Evolutionary conservation across 208 protist species (phyloP), one percentile per base, ranked within the genome.

Genomic region (Leishmania arabica): DNA sequence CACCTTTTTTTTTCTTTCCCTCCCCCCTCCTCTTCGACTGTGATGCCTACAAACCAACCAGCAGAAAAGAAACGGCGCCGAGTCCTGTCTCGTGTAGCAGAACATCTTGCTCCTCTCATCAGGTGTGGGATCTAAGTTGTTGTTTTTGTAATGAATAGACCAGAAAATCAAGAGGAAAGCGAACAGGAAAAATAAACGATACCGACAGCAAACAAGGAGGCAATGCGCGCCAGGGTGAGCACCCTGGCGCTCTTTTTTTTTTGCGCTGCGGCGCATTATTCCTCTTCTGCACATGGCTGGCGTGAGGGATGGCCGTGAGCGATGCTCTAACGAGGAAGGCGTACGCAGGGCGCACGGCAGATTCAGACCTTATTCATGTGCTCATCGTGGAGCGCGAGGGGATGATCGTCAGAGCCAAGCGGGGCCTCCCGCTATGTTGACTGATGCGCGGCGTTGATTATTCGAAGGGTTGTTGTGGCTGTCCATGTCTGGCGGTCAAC

Each of bases 141-240:
- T 37, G 34, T 31, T 4, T 54, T 54, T 21, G 2, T 21, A 13
- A 15, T n/a, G 24, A 13, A 27, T 19, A 9, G 53, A 34, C 9
- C 13, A 74, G 13, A n/a, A 15, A 53, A 19, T 15, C 24, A 49
- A 47, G 15, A 58, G 65, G 86, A n/a, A 71, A 73, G 62, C n/a
- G 37, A 51, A 37, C 47, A 31, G 34, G 37, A 40, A 64, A 42
- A 11, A 0, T 5, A 31, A 31, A 21, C 3, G 1, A 37, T 6
- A 17, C 5, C 37, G 37, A 49, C 42, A 60, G 37, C 76, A 45
- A 49, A 78, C 27, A 69, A 79, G 27, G 24, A 60, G 27, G 56
- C 56, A 31, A n/a, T n/a, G 60, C n/a, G n/a, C n/a, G n/a, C 19
- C 42, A 45, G 42, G 42, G 5, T 45, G 42, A 3, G 0, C 42